Base-by-base conservation (phyloP, 305 asterid genomes). In the Plantago coronopus region DNA sequence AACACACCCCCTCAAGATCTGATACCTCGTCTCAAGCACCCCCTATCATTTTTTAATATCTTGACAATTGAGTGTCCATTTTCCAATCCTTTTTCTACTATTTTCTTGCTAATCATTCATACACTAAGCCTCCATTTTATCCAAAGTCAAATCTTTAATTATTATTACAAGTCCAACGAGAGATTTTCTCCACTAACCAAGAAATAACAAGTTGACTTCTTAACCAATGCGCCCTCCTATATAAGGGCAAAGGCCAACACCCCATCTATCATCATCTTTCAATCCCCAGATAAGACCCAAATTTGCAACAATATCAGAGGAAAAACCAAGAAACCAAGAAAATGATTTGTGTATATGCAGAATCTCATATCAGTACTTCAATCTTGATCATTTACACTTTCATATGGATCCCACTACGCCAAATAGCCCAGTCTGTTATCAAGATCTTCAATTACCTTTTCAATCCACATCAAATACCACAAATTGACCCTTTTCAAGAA, bases 331-430 rank as follows among this genome's bases (percentile, higher is more conserved):
- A 59, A 17, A 2, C 50, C 38, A 15, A 43, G 17, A 57, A 59
- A 65, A 50, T 85, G 94, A 73, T 80, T 46, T 61, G 71, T 25
- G 43, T 82, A 7, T 54, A 70, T 10, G 56, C 69, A 40, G 78
- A 75, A 49, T 71, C 80, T 16, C 43, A 50, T 43, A 14, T 78
- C 11, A 68, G 71, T 25, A 65, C 57, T 9, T 60, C 51, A 31
- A 56, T 59, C 54, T 60, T 74, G 14, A 44, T 74, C 59, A 53
- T 74, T 25, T 69, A 60, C 44, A 62, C 76, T 45, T 78, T 75
- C 72, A n/a, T 74, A 37, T 71, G 71, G 69, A 55, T 71, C 57
- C 78, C 78, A 1, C 38, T 65, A 29, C 22, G 21, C 43, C 69
- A 65, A 45, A 54, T 68, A 47, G 67, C 62, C 42, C 47, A 65